phyloP scores from a whole-genome alignment of 306 rosid genomes.

The Ormosia emarginata region DNA sequence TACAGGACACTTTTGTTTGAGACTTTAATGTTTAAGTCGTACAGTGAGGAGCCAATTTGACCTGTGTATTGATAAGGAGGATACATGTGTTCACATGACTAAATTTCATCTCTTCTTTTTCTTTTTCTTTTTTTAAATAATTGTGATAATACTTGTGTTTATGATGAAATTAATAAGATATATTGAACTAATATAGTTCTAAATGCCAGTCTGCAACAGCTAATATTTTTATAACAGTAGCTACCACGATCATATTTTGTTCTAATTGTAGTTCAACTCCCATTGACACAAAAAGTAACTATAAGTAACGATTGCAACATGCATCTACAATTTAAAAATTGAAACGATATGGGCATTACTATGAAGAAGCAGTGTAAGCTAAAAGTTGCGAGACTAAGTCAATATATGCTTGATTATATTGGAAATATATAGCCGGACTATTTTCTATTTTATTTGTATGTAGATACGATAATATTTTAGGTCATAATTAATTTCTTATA shows the following conservation, averaged over 20 bases:
- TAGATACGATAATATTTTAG: too few relatives aligned
- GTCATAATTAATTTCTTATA: too few relatives aligned
- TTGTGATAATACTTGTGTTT: background rate
- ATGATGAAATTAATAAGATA: background rate
- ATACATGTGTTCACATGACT: background rate
- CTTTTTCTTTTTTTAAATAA: background rate
- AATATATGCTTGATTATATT: too few relatives aligned
- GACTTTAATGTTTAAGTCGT: background rate
- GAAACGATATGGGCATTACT: background rate
- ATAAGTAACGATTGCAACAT: background rate
- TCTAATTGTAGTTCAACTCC: background rate
- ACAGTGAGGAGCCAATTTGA: background rate
- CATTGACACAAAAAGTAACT: background rate
- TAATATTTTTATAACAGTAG: background rate
- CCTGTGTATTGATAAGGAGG: background rate
- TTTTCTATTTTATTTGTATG: too few relatives aligned
- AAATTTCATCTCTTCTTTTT: background rate
- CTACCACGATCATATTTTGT: background rate
- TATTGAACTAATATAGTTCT: background rate
- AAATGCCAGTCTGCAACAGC: background rate
- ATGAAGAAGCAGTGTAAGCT: background rate
- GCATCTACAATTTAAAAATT: background rate
- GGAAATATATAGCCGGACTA: too few relatives aligned
- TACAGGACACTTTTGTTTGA: conserved; percentile 6
- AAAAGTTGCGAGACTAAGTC: background rate